Percentiles rank a stretch among this genome's conserved stretches.
Conservation (phyloP, 768 basidiomycete species). For the Hericium rajendrae region DNA sequence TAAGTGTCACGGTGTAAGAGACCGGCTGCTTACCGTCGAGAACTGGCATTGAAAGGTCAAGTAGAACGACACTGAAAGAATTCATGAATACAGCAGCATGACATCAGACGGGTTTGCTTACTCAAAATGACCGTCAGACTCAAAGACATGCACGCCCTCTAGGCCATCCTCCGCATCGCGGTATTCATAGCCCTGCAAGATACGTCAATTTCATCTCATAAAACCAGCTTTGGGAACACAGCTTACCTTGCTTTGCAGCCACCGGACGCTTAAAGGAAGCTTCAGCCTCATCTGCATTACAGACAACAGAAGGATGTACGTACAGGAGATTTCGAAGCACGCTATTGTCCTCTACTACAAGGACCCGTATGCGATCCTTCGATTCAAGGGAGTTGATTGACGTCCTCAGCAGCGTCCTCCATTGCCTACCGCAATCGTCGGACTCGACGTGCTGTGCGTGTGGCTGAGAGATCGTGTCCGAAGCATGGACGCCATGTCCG, state of each 20-base stretch:
- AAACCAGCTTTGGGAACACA: too few relatives aligned
- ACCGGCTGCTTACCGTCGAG: constrained; percentile 52
- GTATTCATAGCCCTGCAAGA: constrained; percentile 55
- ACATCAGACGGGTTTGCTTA: constrained; percentile 29
- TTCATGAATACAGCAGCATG: not conserved
- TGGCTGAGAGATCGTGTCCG: constrained; percentile 9
- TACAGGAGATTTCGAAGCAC: constrained; percentile 79
- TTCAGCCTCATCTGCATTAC: constrained; percentile 6
- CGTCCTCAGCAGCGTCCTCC: constrained; percentile 59
- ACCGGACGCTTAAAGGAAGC: constrained; percentile 37
- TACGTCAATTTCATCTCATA: not conserved
- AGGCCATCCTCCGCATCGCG: constrained; percentile 77
- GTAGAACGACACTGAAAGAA: constrained; percentile 58
- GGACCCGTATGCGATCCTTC: constrained; percentile 45
- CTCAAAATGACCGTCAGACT: constrained; percentile 76
- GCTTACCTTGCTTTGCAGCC: constrained; percentile 51
- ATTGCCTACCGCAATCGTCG: constrained; percentile 44
- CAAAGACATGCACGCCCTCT: constrained; percentile 72
- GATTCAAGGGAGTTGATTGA: constrained; percentile 45
- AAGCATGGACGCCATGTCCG: constrained; percentile 7
- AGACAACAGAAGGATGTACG: constrained; percentile 21
- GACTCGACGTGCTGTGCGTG: constrained; percentile 18
- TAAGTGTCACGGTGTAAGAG: not conserved
- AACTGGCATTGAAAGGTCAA: constrained; percentile 92
- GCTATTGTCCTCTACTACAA: constrained; percentile 87